phyloP scores from a whole-genome alignment of 257 asterid species.

The Nicotiana tomentosiformis region DNA sequence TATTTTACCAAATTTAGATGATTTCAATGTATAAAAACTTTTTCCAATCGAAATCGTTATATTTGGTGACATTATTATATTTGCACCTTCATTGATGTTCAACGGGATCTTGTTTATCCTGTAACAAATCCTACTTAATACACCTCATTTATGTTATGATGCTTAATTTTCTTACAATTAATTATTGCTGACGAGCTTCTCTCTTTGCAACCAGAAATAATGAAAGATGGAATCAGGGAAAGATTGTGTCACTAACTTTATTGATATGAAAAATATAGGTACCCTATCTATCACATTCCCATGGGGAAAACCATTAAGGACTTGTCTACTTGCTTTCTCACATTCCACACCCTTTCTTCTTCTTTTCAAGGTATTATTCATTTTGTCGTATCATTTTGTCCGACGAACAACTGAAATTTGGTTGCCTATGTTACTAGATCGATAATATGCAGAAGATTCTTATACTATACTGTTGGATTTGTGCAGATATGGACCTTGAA shows the following conservation, averaged over 20 bases:
- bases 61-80: background rate
- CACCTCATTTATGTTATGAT: background rate
- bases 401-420: background rate
- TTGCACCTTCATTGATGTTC: background rate
- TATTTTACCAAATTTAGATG: background rate
- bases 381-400: background rate
- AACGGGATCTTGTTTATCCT: background rate
- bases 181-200: background rate
- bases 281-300: conserved; percentile 51
- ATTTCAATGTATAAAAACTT: background rate
- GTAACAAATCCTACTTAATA: background rate
- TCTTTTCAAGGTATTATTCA: conserved; percentile 39
- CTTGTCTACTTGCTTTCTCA: conserved; percentile 44
- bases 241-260: background rate
- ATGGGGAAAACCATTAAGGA: conserved; percentile 43
- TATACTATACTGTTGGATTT: background rate
- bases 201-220: background rate
- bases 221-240: background rate
- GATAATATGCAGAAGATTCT: background rate
- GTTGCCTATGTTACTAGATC: background rate
- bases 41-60: background rate
- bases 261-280: conserved; percentile 30
- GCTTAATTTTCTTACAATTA: background rate
- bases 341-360: conserved; percentile 52
- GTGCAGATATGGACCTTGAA: conserved; percentile 35